Evolutionary conservation across 2,329 filamentous ascomycete genomes (phyloP), one percentile per base, ranked within the genome.

Genomic region (Pezicula carpinea): DNA sequence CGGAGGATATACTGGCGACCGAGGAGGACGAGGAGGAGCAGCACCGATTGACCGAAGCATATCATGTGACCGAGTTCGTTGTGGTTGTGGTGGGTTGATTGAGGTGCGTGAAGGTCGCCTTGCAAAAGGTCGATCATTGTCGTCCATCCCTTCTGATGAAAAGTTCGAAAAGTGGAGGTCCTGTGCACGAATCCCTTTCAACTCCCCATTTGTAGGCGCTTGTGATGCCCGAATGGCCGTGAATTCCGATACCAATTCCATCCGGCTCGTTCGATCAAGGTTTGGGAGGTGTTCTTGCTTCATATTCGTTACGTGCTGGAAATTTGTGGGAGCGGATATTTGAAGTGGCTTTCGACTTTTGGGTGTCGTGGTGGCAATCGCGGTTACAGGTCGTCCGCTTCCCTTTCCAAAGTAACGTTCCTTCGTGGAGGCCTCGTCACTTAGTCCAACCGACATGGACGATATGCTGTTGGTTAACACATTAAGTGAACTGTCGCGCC

Each of bases 271-370:
- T 22, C 66, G 63, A 35, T 69, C 65, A 6, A 72, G 51, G 46
- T 66, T 67, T 4, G 71, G 64, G 3, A 74, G 49, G 42, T 74
- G 67, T 23, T 80, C 73, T 39, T 73, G 74, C 11, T 72, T 67
- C 11, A 75, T 79, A 59, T 83, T 80, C 4, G 76, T 74, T 29
- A 85, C 70, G 62, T 85, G 81, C 59, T 83, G 80, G 51, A 85
- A 85, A 66, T 84, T 83, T 64, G 81, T 84, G 3, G 81, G 81
- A 1, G 70, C 75, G 1, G 81, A 85, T 45, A 85, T 85, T 45
- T 75, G 72, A 42, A 40, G 74, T 59, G 52, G 69, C 74, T 42
- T 31, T 46, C 11, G 42, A 32, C 18, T 39, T 43, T 23, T 42
- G 44, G 18, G 38, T 34, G n/a, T 42, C 21, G n/a, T 14, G 7